Conservation (phyloP, 345 rosid species). For the Viola odorata region DNA sequence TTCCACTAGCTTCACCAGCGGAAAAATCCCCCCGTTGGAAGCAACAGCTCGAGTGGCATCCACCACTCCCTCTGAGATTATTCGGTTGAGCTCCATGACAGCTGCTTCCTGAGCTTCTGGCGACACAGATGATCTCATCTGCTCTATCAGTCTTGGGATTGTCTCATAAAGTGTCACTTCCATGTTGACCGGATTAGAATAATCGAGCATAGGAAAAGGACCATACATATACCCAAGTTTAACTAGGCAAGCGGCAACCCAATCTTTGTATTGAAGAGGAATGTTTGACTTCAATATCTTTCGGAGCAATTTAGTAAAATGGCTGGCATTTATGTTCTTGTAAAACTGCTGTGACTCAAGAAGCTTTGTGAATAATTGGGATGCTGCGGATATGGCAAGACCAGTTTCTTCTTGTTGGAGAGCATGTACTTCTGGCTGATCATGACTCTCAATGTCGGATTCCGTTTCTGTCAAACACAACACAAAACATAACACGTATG, state of each 20-base stretch:
- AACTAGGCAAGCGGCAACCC: conserved; percentile 75
- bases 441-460: conserved; percentile 38
- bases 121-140: conserved; percentile 44
- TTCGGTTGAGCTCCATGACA: conserved; percentile 68
- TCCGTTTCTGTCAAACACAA: conserved; percentile 34
- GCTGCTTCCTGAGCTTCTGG: conserved; percentile 63
- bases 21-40: conserved; percentile 57
- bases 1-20: conserved; percentile 57
- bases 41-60: conserved; percentile 57
- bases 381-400: conserved; percentile 58
- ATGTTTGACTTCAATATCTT: conserved; percentile 43
- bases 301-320: conserved; percentile 37
- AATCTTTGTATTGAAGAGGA: conserved; percentile 58
- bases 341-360: conserved; percentile 58
- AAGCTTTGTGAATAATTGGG: conserved; percentile 65
- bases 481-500: conserved; percentile 5
- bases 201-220: conserved; percentile 16
- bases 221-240: conserved; percentile 47
- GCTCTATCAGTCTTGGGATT: conserved; percentile 69
- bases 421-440: conserved; percentile 46
- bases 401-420: conserved; percentile 76
- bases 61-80: conserved; percentile 59
- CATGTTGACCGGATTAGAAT: conserved; percentile 43
- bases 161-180: conserved; percentile 76
- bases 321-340: conserved; percentile 24